Percentiles rank a stretch among this genome's conserved stretches.
These are phyloP conservation scores for Raffaelea albimanens DNA, from an alignment of 2,329 filamentous ascomycete species.

Conservation along the genomic window DNA sequence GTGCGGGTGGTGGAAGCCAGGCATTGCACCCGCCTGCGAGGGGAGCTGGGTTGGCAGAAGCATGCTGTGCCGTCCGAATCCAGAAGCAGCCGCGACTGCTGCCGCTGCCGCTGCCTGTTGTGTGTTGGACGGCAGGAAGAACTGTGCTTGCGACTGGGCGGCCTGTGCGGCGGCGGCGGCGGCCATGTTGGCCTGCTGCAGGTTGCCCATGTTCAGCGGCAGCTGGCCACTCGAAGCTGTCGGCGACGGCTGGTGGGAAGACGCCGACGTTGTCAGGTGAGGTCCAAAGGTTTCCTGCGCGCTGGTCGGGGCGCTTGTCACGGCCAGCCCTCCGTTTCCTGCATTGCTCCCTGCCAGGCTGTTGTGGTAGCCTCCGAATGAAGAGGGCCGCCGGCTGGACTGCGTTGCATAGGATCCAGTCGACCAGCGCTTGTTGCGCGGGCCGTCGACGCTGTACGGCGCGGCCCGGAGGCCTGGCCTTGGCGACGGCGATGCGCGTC, in stretches of 20 bases:
- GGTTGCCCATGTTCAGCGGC: slow-evolving; percentile 44
- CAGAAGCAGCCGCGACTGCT: not conserved
- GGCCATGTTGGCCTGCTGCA: slow-evolving; percentile 36
- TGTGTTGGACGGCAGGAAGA: slow-evolving; percentile 37
- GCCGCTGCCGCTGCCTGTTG: slow-evolving; percentile 35
- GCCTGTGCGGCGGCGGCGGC: slow-evolving; percentile 44
- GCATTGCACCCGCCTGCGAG: slow-evolving; percentile 26
- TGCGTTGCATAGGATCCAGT: slow-evolving; percentile 60
- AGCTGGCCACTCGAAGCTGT: slow-evolving; percentile 35
- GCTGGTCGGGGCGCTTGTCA: not conserved
- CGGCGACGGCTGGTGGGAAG: slow-evolving; percentile 42
- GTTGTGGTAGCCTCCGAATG: slow-evolving; percentile 55
- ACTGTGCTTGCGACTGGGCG: slow-evolving; percentile 39
- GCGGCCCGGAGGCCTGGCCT: slow-evolving; percentile 58
- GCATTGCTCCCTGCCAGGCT: slow-evolving; percentile 23
- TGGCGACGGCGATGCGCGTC: slow-evolving; percentile 62
- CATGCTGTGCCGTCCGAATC: slow-evolving; percentile 47
- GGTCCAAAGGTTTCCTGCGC: slow-evolving; percentile 45
- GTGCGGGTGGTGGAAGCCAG: slow-evolving; percentile 9
- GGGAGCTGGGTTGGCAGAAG: slow-evolving; percentile 47
- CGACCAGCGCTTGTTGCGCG: slow-evolving; percentile 66
- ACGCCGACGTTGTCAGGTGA: slow-evolving; percentile 30
- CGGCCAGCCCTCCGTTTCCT: not conserved
- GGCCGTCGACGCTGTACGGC: slow-evolving; percentile 60
- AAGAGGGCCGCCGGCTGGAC: slow-evolving; percentile 44